Conservation (phyloP, 164 flowering plant species). For the Vitis riparia region DNA sequence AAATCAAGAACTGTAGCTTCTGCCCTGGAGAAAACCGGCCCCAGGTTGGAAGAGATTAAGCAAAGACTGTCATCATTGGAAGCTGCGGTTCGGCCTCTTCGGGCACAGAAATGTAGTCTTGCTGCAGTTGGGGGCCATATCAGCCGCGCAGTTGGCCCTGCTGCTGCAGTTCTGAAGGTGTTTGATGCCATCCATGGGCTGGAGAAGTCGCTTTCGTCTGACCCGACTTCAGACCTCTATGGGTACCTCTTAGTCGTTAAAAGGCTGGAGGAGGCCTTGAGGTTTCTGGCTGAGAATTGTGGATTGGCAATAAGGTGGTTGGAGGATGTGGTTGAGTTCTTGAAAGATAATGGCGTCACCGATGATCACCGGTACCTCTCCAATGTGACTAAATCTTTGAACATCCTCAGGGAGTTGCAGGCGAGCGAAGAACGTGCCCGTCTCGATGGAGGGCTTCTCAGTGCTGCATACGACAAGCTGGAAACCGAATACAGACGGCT, state of each 20-base stretch:
- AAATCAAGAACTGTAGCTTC: constrained; percentile 38
- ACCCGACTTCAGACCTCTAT: constrained; percentile 23
- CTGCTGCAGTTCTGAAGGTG: constrained; percentile 46
- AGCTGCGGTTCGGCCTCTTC: constrained; percentile 16
- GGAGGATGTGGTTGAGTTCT: constrained; percentile 30
- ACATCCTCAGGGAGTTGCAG: constrained; percentile 31
- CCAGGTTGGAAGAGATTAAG: constrained; percentile 30
- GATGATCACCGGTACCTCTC: constrained; percentile 18
- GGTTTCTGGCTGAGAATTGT: constrained; percentile 41
- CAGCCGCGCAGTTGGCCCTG: constrained; percentile 41
- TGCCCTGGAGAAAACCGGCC: constrained; percentile 28
- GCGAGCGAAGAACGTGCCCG: constrained; percentile 21
- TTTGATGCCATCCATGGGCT: constrained; percentile 38
- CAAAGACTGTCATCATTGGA: constrained; percentile 33
- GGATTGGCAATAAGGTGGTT: constrained; percentile 50
- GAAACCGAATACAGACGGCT: constrained; percentile 40
- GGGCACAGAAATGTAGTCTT: constrained; percentile 11
- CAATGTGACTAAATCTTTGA: constrained; percentile 30
- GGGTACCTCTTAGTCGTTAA: constrained; percentile 29
- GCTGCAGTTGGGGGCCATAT: constrained; percentile 32
- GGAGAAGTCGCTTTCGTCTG: constrained; percentile 28
- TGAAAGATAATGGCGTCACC: constrained; percentile 29
- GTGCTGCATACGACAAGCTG: constrained; percentile 35
- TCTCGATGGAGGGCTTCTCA: constrained; percentile 40
- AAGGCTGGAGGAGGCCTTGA: constrained; percentile 44